Conservation (phyloP, 192 early-diverging fungal genomes). For the Piromyces finnis region DNA sequence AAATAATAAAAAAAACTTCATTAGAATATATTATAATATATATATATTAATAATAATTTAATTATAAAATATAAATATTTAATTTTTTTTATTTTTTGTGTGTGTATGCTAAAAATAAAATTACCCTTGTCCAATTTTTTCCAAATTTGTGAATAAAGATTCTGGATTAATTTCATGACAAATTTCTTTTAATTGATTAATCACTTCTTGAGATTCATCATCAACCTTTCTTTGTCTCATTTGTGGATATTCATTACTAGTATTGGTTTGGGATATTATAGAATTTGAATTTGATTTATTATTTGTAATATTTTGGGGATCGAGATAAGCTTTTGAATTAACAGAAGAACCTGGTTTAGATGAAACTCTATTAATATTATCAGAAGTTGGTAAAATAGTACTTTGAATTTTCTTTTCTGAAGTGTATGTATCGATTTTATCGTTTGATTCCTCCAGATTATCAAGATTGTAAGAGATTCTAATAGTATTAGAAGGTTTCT, state of each 20-base stretch:
- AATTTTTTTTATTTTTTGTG: no score
- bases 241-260: conserved; percentile 1
- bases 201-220: background rate
- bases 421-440: background rate
- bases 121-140: conserved; percentile 26
- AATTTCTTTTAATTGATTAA: conserved; percentile 10
- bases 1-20: no score
- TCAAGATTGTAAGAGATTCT: no score
- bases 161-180: conserved; percentile 8
- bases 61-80: no score
- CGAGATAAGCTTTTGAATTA: no score
- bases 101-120: no score
- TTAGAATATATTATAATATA: no score
- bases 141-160: conserved; percentile 13
- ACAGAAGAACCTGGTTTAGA: background rate
- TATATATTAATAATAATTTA: no score
- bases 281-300: no score
- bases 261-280: background rate
- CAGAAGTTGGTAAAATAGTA: background rate
- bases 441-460: background rate
- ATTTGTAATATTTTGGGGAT: no score
- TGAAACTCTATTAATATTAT: background rate
- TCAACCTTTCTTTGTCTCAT: background rate
- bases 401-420: background rate
- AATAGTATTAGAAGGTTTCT: no score